Evolutionary conservation across 345 rosid species (phyloP).

Genomic region (Carallia pectinifolia): DNA sequence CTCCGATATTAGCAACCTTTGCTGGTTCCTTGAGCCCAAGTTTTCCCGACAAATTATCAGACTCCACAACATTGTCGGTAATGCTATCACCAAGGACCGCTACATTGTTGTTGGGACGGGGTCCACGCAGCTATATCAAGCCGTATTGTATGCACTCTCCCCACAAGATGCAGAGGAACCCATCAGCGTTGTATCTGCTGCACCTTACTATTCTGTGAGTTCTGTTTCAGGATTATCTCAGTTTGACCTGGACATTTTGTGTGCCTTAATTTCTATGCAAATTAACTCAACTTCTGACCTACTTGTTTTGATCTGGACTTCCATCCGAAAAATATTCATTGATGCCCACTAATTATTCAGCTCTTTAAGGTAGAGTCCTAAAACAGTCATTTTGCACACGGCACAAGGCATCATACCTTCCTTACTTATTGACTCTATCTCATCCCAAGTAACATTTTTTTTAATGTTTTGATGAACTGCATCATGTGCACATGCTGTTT

Average conservation of each 20-base stretch:
- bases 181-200: conserved; percentile 69
- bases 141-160: conserved; percentile 77
- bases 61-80: conserved; percentile 71
- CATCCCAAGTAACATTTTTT: not conserved
- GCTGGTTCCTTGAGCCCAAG: conserved; percentile 92
- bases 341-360: no score
- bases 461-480: not conserved
- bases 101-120: conserved; percentile 88
- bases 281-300: no score
- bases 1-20: conserved; percentile 57
- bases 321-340: no score
- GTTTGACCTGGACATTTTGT: not conserved
- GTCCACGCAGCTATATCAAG: conserved; percentile 83
- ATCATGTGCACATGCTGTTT: not conserved
- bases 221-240: not conserved
- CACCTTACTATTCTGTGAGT: conserved; percentile 83
- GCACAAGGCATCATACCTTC: no score
- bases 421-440: not conserved
- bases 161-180: conserved; percentile 56
- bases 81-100: conserved; percentile 65
- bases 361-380: no score
- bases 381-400: no score
- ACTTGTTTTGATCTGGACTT: no score
- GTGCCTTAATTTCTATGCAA: no score
- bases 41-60: conserved; percentile 58